Evolutionary conservation across 2,329 filamentous ascomycete species (phyloP), one percentile per base, ranked within the genome.

Genomic region (Huntiella savannae): DNA sequence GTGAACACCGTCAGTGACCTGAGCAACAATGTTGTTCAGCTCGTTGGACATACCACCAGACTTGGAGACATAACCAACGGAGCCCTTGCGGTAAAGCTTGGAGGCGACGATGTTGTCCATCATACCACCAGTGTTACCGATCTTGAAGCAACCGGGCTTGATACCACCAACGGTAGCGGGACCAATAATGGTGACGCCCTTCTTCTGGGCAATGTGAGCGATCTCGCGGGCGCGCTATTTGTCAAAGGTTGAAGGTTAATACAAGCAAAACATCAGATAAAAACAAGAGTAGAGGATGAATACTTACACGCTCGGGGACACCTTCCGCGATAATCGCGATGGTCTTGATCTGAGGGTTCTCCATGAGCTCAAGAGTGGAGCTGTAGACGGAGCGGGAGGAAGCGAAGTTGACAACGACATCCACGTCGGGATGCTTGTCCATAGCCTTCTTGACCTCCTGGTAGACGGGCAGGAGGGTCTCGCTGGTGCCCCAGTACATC

Each of bases 31-130:
- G 78, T 98, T 98, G 82, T 98, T 98, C 60, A 98, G 71, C 73
- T 98, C 91, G 75, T 98, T 98, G 67, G 91, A 96, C 91, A 98
- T 98, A 70, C 91, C 91, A 62, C 91, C 91, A 50, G 91, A 98
- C 76, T 98, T 98, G 75, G 88, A 96, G 66, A 98, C 91, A 67
- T 98, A 98, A 58, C 85, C 91, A 55, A 98, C 87, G 57, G 91
- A 96, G 58, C 91, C 91, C 70, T 91, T 91, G 68, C 91, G 88
- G 79, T 98, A 98, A 52, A 98, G 84, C 79, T 98, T 98, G 64
- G 91, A 96, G 57, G 91, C 86, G 54, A 98, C 91, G 59, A 98
- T 98, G 77, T 98, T 98, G 77, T 98, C 91, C 91, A 98, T 98
- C 91, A 98, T 98, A 67, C 91, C 91, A 76, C 91, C 91, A 59